Conservation (phyloP, 352 stramenopile genomes). For the Phytophthora sp. region DNA sequence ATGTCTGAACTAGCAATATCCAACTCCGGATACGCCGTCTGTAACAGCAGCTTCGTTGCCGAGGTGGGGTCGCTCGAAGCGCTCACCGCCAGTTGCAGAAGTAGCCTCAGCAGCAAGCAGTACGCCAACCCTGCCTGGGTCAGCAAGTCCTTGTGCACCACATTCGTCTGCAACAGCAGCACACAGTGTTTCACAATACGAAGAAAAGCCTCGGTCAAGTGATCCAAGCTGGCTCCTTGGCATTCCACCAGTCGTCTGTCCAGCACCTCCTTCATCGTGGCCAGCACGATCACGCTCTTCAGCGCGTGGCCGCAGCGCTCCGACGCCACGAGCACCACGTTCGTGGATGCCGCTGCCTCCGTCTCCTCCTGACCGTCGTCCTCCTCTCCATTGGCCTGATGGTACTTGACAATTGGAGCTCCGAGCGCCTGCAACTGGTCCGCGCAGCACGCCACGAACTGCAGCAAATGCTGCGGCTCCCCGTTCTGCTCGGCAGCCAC, state of each 20-base stretch:
- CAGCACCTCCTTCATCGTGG: slow-evolving; percentile 67
- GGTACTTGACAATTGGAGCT: slow-evolving; percentile 57
- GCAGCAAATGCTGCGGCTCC: slow-evolving; percentile 34
- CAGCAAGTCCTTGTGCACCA: slow-evolving; percentile 84
- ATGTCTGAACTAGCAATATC: slow-evolving; percentile 15
- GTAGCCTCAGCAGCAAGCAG: slow-evolving; percentile 65
- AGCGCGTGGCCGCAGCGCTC: slow-evolving; percentile 74
- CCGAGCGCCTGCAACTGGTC: slow-evolving; percentile 61
- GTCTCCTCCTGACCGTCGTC: slow-evolving; percentile 6
- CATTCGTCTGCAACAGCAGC: slow-evolving; percentile 66
- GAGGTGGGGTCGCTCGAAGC: not conserved
- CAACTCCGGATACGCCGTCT: slow-evolving; percentile 44
- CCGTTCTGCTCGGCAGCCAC: slow-evolving; percentile 18
- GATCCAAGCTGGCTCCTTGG: slow-evolving; percentile 4
- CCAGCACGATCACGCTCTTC: slow-evolving; percentile 73
- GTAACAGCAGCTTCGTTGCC: slow-evolving; percentile 41
- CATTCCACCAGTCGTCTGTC: slow-evolving; percentile 40
- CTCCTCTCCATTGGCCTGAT: slow-evolving; percentile 16
- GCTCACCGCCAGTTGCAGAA: slow-evolving; percentile 40
- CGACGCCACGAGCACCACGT: slow-evolving; percentile 72
- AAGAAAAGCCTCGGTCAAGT: slow-evolving; percentile 26
- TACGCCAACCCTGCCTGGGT: slow-evolving; percentile 77
- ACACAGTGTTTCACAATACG: slow-evolving; percentile 63
- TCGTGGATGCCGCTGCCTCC: slow-evolving; percentile 45
- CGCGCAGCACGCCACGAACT: slow-evolving; percentile 59